Evolutionary conservation across 2,329 filamentous ascomycete species (phyloP), one percentile per base, ranked within the genome.

Genomic region (Lasiodiplodia sp.): DNA sequence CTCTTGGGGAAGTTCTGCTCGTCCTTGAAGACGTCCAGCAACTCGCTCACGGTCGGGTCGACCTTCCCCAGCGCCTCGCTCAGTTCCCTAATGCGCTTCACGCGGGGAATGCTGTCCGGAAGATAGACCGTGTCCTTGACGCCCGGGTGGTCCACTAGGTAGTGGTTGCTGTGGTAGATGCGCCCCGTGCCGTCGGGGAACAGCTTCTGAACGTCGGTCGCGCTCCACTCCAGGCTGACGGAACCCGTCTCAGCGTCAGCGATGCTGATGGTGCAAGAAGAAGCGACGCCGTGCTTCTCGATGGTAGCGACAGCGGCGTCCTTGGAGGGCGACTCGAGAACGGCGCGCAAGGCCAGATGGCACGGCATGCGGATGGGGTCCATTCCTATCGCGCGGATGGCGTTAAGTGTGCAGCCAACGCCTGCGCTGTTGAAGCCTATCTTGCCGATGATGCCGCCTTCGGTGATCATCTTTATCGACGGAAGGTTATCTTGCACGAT

Each of bases 371-470:
- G 83, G 0, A 77, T 76, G 2, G 77, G 72, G 72, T 88, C 82
- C 58, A 89, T 83, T 0, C 87, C 87, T 2, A 83, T 81, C 3
- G 86, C 87, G 49, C 83, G 82, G 69, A 91, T 88, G 0, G 88
- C 89, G 70, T 91, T 91, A 10, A 91, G 79, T 53, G 85, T 86
- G 0, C 85, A 84, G 0, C 87, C 88, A 0, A 91, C 87, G 0
- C 88, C 87, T 0, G 76, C 73, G 18, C 79, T 80, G 73, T 91
- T 91, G 71, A 91, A 81, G 0, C 89, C 89, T 25, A 91, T 90
- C 76, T 91, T 91, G 16, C 88, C 88, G 40, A 91, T 84, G 25
- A 90, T 83, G 16, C 88, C 87, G 0, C 84, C 86, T 73, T 90
- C 88, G 0, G 87, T 89, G 25, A 89, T 80, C 79, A 87, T 87